These are phyloP conservation scores for Torulaspora globosa DNA, from an alignment of 1,139 yeast genomes.

Conservation along the genomic window DNA sequence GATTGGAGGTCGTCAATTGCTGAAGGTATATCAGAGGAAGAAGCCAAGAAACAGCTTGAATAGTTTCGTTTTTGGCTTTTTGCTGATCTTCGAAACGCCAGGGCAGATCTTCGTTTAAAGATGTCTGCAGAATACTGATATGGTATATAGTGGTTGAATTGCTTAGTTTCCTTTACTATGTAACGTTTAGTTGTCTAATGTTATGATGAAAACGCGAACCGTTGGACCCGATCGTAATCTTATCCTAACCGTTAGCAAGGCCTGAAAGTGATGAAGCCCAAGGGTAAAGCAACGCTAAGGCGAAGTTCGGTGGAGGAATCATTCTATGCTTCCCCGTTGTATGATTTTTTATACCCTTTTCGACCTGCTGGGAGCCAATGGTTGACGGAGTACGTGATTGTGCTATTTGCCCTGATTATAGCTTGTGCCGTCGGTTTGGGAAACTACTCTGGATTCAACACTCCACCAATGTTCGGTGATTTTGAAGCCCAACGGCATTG, in stretches of 20 bases:
- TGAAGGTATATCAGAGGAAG: constrained; percentile 44
- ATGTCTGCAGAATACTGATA: background rate
- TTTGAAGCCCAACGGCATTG: constrained; percentile 98
- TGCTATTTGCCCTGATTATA: constrained; percentile 69
- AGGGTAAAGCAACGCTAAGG: constrained; percentile 3
- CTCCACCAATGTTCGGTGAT: constrained; percentile 85
- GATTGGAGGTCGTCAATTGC: constrained; percentile 69
- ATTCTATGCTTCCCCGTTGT: constrained; percentile 50
- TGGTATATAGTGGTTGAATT: background rate
- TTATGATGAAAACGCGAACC: background rate
- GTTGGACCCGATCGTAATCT: background rate
- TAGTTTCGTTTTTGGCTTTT: background rate
- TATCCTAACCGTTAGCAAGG: background rate
- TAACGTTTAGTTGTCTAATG: background rate
- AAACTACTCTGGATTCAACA: constrained; percentile 66
- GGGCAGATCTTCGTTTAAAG: background rate
- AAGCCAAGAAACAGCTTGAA: constrained; percentile 10
- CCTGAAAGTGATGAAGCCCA: constrained; percentile 4
- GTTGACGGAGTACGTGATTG: constrained; percentile 77
- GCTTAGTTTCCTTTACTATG: background rate
- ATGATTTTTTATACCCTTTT: constrained; percentile 58
- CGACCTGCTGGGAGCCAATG: constrained; percentile 78
- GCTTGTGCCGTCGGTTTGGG: constrained; percentile 89
- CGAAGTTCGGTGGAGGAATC: constrained; percentile 23
- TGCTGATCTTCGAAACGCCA: background rate